Evolutionary conservation across 805 yeast genomes (phyloP), one percentile per base, ranked within the genome.

Genomic region (Candida methanosorbosa): DNA sequence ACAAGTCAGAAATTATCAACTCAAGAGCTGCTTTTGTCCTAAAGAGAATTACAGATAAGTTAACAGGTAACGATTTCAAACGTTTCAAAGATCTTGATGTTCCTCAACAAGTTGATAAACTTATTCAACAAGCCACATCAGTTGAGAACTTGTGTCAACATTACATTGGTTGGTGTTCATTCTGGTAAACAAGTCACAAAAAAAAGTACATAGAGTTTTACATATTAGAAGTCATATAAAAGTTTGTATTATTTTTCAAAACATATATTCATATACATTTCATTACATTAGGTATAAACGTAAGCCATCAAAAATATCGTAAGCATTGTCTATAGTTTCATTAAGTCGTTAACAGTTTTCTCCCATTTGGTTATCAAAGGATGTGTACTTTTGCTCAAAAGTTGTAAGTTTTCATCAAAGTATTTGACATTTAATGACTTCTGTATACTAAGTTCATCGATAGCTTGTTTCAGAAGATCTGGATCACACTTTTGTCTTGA

Each of bases 81-180:
- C 68, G 86, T 33, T 66, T 66, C 39, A 66, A 68, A 30, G 87
- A 81, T 27, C 63, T 94, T 41, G 80, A 77, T 46, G 87, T 88
- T 26, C 81, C 94, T 2, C 75, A 81, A 3, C 99, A 92, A 57
- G 97, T 92, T 26, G 97, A 92, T 48, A 81, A 80, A 53, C 64
- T 92, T 53, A 92, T 92, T 34, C 94, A 84, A 49, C 96, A 92
- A 54, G 97, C 98, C 2, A 92, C 97, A 0, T 81, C 94, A 32
- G 94, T 90, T 21, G 97, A 92, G 54, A 92, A 92, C 49, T 62
- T 92, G 36, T 92, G 97, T 51, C 97, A 87, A 59, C 98, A 90
- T 59, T 92, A 84, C 54, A 82, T 92, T 41, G 99, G 99, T 15
- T 92, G 99, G 99, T 92, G 99, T 61, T 84, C 97, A 1, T 92